Percentiles rank a stretch among this genome's conserved stretches.
Evolutionary conservation across 2,329 filamentous ascomycete genomes (phyloP).

Genomic region (Diaporthe sp.): DNA sequence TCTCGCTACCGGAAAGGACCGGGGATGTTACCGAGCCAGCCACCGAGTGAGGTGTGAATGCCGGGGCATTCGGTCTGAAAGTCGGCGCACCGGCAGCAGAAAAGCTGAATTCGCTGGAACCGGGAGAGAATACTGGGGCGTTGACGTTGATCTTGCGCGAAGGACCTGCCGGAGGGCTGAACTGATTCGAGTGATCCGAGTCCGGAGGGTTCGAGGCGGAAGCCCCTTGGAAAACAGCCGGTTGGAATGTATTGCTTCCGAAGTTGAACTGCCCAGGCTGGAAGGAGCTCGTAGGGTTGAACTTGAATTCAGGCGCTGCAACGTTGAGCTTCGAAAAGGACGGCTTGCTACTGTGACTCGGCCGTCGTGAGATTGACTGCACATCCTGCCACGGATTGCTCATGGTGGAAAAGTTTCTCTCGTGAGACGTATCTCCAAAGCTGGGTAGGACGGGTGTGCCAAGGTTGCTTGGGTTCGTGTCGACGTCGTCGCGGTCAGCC

Average conservation of each 20-base stretch:
- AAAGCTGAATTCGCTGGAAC: conserved; percentile 76
- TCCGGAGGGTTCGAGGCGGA: conserved; percentile 51
- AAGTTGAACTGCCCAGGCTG: conserved; percentile 67
- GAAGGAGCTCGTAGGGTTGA: conserved; percentile 70
- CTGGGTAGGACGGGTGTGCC: conserved; percentile 72
- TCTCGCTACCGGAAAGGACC: conserved; percentile 60
- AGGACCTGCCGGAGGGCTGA: conserved; percentile 57
- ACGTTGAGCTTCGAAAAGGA: conserved; percentile 89
- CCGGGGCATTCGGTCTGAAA: conserved; percentile 82
- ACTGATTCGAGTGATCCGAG: conserved; percentile 56
- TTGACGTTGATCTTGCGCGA: conserved; percentile 75
- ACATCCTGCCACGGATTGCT: conserved; percentile 76
- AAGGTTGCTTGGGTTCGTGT: conserved; percentile 81
- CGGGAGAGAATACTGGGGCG: conserved; percentile 80
- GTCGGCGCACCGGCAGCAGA: conserved; percentile 69
- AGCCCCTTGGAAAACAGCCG: conserved; percentile 61
- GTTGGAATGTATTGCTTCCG: conserved; percentile 62
- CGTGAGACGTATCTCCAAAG: conserved; percentile 63
- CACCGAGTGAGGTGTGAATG: conserved; percentile 76
- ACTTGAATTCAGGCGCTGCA: conserved; percentile 89
- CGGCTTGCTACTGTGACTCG: conserved; percentile 76
- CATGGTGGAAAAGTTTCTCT: conserved; percentile 67
- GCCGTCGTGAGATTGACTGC: conserved; percentile 57
- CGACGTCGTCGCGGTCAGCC: conserved; percentile 73
- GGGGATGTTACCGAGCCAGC: conserved; percentile 63